Evolutionary conservation across 805 yeast species (phyloP).

Genomic region (Metschnikowia proteae): DNA sequence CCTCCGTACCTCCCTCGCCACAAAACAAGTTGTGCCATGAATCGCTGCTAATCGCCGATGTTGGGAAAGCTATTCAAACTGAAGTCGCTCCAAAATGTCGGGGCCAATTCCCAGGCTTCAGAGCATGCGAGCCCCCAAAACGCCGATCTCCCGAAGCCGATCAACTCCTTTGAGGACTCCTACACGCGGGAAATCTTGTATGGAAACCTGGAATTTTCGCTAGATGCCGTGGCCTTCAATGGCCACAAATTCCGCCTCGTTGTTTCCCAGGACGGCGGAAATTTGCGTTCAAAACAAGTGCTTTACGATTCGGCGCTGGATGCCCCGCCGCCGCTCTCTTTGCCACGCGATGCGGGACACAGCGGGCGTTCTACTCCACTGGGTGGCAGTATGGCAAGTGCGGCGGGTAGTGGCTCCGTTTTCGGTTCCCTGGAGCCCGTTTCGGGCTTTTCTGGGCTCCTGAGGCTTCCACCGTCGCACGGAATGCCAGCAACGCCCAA

Average conservation of each 20-base stretch:
- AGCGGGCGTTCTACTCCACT: background rate
- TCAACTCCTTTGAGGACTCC: constrained; percentile 40
- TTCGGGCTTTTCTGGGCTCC: background rate
- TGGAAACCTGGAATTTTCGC: constrained; percentile 30
- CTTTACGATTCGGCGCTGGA: constrained; percentile 45
- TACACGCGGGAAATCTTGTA: constrained; percentile 46
- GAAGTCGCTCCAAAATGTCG: constrained; percentile 17
- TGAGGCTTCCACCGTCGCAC: background rate
- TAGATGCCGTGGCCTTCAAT: constrained; percentile 20
- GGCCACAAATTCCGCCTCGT: constrained; percentile 39
- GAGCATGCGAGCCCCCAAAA: background rate
- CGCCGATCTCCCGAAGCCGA: constrained; percentile 1
- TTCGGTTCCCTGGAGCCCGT: background rate
- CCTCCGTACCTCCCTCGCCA: background rate
- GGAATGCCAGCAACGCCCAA: constrained; percentile 11
- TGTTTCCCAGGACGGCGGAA: constrained; percentile 51
- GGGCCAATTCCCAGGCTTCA: background rate
- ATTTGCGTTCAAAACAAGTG: constrained; percentile 43
- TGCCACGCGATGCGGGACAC: background rate
- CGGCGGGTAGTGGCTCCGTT: too few species aligned
- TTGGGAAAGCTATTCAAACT: constrained; percentile 37
- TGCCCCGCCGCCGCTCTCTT: constrained; percentile 1
- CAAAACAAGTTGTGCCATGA: background rate
- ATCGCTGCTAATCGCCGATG: constrained; percentile 20
- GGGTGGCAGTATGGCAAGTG: background rate